Base-by-base conservation (phyloP, 495 filamentous ascomycete genomes). In the Amphirosellinia nigrospora region DNA sequence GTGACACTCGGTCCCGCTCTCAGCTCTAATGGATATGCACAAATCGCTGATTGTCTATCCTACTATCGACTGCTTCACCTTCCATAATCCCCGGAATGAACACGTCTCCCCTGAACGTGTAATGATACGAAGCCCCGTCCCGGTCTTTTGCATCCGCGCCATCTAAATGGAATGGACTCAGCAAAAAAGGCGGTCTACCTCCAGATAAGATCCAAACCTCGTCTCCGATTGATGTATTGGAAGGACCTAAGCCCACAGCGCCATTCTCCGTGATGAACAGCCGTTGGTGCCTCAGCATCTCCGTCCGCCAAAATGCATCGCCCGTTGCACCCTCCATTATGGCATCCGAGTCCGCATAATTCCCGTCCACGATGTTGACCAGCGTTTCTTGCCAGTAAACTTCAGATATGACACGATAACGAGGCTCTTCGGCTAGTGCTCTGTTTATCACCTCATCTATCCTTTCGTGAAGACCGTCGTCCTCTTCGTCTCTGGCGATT, bases 171-270 rank as follows among this genome's bases (percentile, higher is more conserved):
- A 68, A n/a, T 38, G 70, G 71, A 2, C 64, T 32, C 4, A 73
- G 68, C 48, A 68, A 46, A 34, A 70, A 73, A 5, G 71, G 71
- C 34, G 53, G 53, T 21, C 50, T 55, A 4, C 71, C 71, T 26
- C 71, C 71, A n/a, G 30, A 60, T 13, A 73, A 32, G 4, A 73
- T 43, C 62, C 68, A 73, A 23, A 73, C 64, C 46, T 70, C 62
- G 28, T 73, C 71, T 43, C 68, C 64, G 15, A 58, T 16, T 7
- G 68, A 46, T 38, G 64, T 63, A 7, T 45, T 53, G 4, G 68
- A 70, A 13, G 71, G 71, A 21, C 68, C 71, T 7, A 70, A 23
- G n/a, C 71, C 71, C 23, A 68, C 66, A 6, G 53, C 65, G 1
- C 71, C 71, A 28, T 61, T 58, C n/a, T 64, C 48, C 8, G 68